Base-by-base conservation (phyloP, 768 basidiomycete species). In the Scleroderma bovista region DNA sequence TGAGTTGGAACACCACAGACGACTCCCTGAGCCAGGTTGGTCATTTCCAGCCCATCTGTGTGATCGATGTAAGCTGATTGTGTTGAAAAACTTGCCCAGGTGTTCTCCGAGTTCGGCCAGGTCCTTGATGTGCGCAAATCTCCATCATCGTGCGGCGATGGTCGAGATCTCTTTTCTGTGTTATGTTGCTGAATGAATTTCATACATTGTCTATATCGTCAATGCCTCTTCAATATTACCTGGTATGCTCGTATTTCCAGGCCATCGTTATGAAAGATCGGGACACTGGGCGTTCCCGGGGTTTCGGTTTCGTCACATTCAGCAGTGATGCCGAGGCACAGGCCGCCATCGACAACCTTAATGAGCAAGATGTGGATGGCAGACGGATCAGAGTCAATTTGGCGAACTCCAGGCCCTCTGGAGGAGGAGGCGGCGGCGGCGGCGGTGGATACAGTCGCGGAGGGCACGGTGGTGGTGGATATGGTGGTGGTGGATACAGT, bases 211-310 rank as follows among this genome's bases (percentile, higher is more conserved):
- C 34, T 56, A 46, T 41, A 34, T 46, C 44, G 22, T 54, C 29
- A 26, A 29, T 37, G 16, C 33, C 49, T 43, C 22, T 43, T 43
- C 23, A 26, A 43, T 43, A 13, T 15, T 22, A 36, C 13, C 41
- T 15, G 20, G 6, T 20, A n/a, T n/a, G n/a, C 15, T 26, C 41
- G 26, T 43, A 29, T 24, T 24, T 42, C 51, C 47, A 67, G 65
- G 61, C 59, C 53, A 64, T 68, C 50, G 67, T 68, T 49, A 69
- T 70, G 67, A 65, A 69, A 61, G 79, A 80, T 65, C 74, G 77
- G 51, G 79, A 80, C 55, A 80, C 79, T 44, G 76, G 76, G 50
- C 75, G 79, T 54, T 78, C 76, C 49, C 72, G 79, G 57, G 78
- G 78, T 54, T 80, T 80, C 65, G 78, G 77, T 50, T 80, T 80